phyloP scores from a whole-genome alignment of 768 basidiomycete species.

The Lentinus brumalis region DNA sequence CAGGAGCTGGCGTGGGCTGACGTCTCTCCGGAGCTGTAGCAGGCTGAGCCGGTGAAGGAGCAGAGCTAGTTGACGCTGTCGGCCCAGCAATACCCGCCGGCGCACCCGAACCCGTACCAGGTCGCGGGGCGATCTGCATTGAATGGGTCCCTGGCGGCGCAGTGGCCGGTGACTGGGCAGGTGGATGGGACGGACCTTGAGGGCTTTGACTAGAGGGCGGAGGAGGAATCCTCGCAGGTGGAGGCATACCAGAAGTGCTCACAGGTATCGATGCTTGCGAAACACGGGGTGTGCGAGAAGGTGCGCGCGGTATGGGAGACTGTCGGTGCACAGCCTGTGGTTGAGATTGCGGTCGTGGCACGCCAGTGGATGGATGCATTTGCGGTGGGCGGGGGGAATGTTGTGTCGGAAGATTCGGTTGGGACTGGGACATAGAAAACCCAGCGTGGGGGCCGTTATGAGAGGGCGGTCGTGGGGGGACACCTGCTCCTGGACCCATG shows the following conservation, averaged over 20 bases:
- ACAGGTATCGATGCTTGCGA: conserved; percentile 38
- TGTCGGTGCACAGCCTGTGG: conserved; percentile 50
- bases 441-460: conserved; percentile 30
- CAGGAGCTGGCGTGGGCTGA: not conserved
- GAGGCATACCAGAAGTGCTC: conserved; percentile 22
- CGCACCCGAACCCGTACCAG: conserved; percentile 6
- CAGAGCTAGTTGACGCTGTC: not conserved
- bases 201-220: conserved; percentile 13
- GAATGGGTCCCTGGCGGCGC: conserved; percentile 23
- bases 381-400: conserved; percentile 47
- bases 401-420: conserved; percentile 34
- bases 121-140: conserved; percentile 19
- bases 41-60: conserved; percentile 2
- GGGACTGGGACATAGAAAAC: conserved; percentile 22
- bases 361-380: conserved; percentile 27
- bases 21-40: conserved; percentile 6
- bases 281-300: conserved; percentile 49
- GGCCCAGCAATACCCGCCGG: not conserved
- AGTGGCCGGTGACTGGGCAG: conserved; percentile 19
- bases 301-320: conserved; percentile 41
- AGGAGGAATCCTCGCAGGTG: conserved; percentile 22
- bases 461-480: conserved; percentile 16
- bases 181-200: conserved; percentile 18
- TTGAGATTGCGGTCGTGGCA: conserved; percentile 61
- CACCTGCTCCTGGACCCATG: conserved; percentile 6